Percentiles rank a stretch among this genome's conserved stretches.
phyloP scores from a whole-genome alignment of 352 stramenopile species.

The Phytopythium mirpurense region DNA sequence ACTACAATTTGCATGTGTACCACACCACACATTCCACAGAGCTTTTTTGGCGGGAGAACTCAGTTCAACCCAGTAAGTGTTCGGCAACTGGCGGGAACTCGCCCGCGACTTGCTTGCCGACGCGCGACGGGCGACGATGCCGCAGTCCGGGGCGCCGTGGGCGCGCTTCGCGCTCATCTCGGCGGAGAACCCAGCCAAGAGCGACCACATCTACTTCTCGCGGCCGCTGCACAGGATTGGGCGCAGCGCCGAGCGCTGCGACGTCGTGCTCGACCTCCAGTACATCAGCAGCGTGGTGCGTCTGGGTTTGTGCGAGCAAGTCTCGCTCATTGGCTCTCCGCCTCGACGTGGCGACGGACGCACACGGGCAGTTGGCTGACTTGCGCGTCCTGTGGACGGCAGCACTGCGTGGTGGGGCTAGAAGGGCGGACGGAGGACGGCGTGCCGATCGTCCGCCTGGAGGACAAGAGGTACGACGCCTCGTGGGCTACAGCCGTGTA shows the following conservation, averaged over 20 bases:
- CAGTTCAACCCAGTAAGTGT: conserved; percentile 1
- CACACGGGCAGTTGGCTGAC: not conserved
- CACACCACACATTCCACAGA: no score
- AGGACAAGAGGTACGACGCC: conserved; percentile 47
- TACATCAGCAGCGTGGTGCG: conserved; percentile 70
- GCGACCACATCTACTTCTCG: conserved; percentile 61
- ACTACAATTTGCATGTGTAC: no score
- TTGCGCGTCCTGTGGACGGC: not conserved
- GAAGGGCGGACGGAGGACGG: conserved; percentile 18
- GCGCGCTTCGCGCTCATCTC: conserved; percentile 61
- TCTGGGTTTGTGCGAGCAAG: conserved; percentile 1
- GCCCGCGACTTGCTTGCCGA: no score
- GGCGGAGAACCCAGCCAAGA: conserved; percentile 40
- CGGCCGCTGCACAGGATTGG: conserved; percentile 41
- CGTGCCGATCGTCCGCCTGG: conserved; percentile 31
- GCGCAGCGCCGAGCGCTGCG: conserved; percentile 33
- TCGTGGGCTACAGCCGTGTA: no score
- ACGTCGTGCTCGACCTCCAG: conserved; percentile 46
- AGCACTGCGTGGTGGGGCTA: conserved; percentile 61
- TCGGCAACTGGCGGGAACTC: no score
- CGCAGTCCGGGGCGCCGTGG: conserved; percentile 24
- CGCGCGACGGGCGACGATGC: not conserved
- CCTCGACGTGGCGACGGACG: not conserved
- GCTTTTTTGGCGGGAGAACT: conserved; percentile 2
- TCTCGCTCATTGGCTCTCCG: conserved; percentile 1